Base-by-base conservation (phyloP, 495 filamentous ascomycete genomes). In the Penicillium coprophilum region DNA sequence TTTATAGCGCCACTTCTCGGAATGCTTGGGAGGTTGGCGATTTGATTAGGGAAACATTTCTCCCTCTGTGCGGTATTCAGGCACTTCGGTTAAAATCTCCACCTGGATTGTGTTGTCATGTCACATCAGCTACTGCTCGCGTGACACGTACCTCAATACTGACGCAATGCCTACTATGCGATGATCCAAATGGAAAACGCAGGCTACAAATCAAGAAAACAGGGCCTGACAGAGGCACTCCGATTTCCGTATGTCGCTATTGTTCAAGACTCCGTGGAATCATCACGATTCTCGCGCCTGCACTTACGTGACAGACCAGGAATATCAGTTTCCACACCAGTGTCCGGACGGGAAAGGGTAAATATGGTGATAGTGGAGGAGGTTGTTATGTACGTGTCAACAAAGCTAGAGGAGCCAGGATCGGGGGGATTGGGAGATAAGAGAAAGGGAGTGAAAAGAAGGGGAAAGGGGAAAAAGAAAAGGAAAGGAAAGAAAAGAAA, bases 331-430 rank as follows among this genome's bases (percentile, higher is more conserved):
- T 36, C 31, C 52, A 24, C 23, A 40, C 34, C 34, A 17, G 34
- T 40, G 34, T 56, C 23, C 36, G 21, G 46, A 43, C 20, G 31
- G 27, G 43, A 50, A 32, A 32, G 19, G 38, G 32, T 15, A 46
- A 10, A 53, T 24, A 46, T 46, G 41, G 40, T n/a, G 34, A 46
- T 46, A 31, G 40, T n/a, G 34, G 34, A 34, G 39, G 4, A 36
- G 2, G 28, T 56, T 23, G 41, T 51, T 67, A 67, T 67, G 64
- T 67, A 67, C 64, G 62, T 52, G 17, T 34, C 21, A 39, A 50
- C 15, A 28, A 46, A 27, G 52, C 31, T 31, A 54, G 8, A 43
- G 23, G 20, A 39, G 50, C 38, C 19, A 43, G 19, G 15, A 43
- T 32, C 8, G 28, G 41, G 23, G 24, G 30, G 21, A 8, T 5